Evolutionary conservation across 2,329 filamentous ascomycete genomes (phyloP), one percentile per base, ranked within the genome.

Genomic region (Phialophora verrucosa): DNA sequence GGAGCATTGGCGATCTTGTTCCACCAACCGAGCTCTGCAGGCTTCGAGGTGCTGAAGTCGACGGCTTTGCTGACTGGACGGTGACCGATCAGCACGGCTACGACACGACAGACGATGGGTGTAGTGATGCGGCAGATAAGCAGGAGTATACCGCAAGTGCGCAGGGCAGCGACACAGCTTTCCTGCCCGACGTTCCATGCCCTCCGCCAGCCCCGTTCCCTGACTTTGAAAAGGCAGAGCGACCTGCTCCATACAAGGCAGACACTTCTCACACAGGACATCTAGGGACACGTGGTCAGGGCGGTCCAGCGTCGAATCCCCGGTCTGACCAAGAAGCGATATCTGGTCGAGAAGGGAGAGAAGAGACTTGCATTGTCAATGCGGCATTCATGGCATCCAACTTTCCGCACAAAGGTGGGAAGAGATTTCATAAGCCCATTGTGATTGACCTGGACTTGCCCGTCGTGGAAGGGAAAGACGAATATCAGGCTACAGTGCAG

Each of bases 381-480:
- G 91, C 91, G 31, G 88, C 91, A 23, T 88, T 93, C 68, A 85
- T 90, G 83, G 87, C 87, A 51, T 88, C 83, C 25, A 88, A 85
- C 67, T 89, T 87, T 78, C 89, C 89, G 58, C 87, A 90, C 69
- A 73, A 65, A 35, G 81, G 78, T 1, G 87, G 87, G 17, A 91
- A 88, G 76, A 83, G 78, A 68, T 88, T 91, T 78, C 88, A 93
- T 77, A 91, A 93, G 75, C 89, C 92, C 23, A 90, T 96, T 71
- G 89, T 96, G n/a, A 88, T 96, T 12, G 91, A 96, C 75, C 74
- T 96, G 32, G 87, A 93, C 70, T 79, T 95, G 67, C 89, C 89
- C 0, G 80, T 88, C 23, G 35, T 63, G 47, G 44, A 62, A 32
- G 35, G 25, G 23, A 49, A 56, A 17, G 23, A 42, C 51, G n/a